phyloP scores from a whole-genome alignment of 495 filamentous ascomycete genomes.

The Annulohypoxylon moriforme region DNA sequence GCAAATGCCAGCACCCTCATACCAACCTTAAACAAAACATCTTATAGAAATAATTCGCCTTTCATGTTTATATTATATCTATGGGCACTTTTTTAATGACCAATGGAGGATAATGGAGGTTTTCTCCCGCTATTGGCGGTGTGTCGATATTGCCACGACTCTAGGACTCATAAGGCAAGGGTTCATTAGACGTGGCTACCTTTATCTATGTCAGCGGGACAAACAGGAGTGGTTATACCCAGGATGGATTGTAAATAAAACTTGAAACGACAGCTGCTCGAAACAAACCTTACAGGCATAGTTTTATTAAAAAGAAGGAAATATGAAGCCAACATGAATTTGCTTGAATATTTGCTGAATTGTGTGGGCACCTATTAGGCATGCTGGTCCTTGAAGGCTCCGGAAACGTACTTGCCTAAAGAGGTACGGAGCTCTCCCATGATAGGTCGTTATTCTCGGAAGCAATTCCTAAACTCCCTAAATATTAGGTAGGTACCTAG shows the following conservation, averaged over 20 bases:
- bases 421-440: too few species aligned
- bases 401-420: too few species aligned
- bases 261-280: not conserved
- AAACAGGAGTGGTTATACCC: conserved; percentile 22
- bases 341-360: too few species aligned
- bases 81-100: not conserved
- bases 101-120: not conserved
- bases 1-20: conserved; percentile 43
- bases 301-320: not conserved
- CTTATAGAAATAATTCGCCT: not conserved
- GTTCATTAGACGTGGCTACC: not conserved
- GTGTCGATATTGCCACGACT: not conserved
- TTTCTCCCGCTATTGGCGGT: not conserved
- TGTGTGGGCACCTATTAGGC: too few species aligned
- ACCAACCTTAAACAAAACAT: conserved; percentile 19
- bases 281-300: not conserved
- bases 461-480: too few species aligned
- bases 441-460: too few species aligned
- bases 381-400: too few species aligned
- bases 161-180: not conserved
- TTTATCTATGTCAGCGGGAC: not conserved
- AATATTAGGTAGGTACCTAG: too few species aligned
- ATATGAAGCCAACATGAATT: not conserved
- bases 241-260: conserved; percentile 14
- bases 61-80: not conserved